Percentiles rank a stretch among this genome's conserved stretches.
phyloP scores from a whole-genome alignment of 345 rosid species.

The Ricinus communis region DNA sequence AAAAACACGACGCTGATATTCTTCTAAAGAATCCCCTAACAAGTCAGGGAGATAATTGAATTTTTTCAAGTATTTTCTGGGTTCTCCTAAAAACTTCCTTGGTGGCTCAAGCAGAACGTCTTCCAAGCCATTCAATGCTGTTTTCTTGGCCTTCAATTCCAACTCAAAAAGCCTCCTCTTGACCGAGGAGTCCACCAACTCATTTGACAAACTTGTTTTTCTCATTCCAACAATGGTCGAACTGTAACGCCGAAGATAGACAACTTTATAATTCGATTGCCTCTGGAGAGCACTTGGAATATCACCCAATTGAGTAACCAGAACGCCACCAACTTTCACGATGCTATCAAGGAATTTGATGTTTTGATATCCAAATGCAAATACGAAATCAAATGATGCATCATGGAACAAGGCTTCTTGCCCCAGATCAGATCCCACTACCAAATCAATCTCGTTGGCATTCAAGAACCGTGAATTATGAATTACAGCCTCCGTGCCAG shows the following conservation, averaged over 20 bases:
- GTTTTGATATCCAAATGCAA: slow-evolving; percentile 31
- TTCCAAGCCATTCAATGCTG: slow-evolving; percentile 37
- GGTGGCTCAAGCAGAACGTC: slow-evolving; percentile 46
- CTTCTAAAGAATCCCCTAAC: slow-evolving; percentile 38
- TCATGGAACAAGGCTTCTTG: slow-evolving; percentile 17
- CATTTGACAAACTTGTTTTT: slow-evolving; percentile 25
- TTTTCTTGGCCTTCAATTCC: slow-evolving; percentile 33
- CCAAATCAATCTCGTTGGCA: slow-evolving; percentile 33
- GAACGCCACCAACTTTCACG: slow-evolving; percentile 45
- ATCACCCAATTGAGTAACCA: slow-evolving; percentile 34
- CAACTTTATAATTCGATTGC: slow-evolving; percentile 36
- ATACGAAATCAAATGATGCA: slow-evolving; percentile 41
- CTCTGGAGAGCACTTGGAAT: slow-evolving; percentile 24
- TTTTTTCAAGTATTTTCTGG: slow-evolving; percentile 20
- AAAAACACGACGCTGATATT: slow-evolving; percentile 32
- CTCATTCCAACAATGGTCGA: slow-evolving; percentile 42
- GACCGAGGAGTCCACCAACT: background rate
- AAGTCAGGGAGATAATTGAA: slow-evolving; percentile 42
- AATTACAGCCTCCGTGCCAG: slow-evolving; percentile 24
- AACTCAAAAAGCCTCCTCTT: slow-evolving; percentile 30
- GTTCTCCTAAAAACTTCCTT: slow-evolving; percentile 20
- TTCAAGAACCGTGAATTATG: slow-evolving; percentile 28
- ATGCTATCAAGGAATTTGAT: slow-evolving; percentile 34
- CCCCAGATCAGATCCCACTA: slow-evolving; percentile 31
- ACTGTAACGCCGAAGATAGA: slow-evolving; percentile 34